Conservation (phyloP, 208 protist species). For the Trypanosoma congolense region DNA sequence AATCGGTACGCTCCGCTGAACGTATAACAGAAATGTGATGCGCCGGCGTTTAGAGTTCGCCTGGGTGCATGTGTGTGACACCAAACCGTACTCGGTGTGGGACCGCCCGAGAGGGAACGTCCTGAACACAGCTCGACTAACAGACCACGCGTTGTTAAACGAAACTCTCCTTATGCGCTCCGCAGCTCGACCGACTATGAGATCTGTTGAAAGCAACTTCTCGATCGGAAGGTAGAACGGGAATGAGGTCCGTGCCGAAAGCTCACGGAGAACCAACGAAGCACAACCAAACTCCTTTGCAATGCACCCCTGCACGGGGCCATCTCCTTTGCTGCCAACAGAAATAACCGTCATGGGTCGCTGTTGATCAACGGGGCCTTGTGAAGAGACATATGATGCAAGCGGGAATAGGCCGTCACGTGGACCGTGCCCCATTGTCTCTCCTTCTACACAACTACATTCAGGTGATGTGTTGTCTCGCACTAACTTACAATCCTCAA, state of each 20-base stretch:
- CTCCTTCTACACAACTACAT: neutral
- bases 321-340: conserved; percentile 37
- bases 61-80: conserved; percentile 81
- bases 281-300: conserved; percentile 58
- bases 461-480: conserved; percentile 10
- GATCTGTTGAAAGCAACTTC: conserved; percentile 44
- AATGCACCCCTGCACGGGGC: conserved; percentile 14
- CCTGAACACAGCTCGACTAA: conserved; percentile 72
- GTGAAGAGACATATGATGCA: conserved; percentile 71
- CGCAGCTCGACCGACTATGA: conserved; percentile 63
- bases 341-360: conserved; percentile 73
- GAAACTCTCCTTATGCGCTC: conserved; percentile 79
- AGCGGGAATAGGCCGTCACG: conserved; percentile 65
- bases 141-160: conserved; percentile 79
- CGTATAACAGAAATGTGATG: conserved; percentile 80
- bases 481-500: conserved; percentile 35
- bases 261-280: conserved; percentile 47
- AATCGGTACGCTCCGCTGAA: conserved; percentile 59
- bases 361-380: conserved; percentile 62
- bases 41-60: conserved; percentile 72
- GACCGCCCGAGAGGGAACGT: conserved; percentile 71
- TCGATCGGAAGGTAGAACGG: conserved; percentile 84
- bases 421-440: conserved; percentile 28
- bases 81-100: conserved; percentile 69
- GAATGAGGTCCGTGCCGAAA: conserved; percentile 60